Conservation (phyloP, 164 flowering plant species). For the grape (Vitis vinifera) region DNA sequence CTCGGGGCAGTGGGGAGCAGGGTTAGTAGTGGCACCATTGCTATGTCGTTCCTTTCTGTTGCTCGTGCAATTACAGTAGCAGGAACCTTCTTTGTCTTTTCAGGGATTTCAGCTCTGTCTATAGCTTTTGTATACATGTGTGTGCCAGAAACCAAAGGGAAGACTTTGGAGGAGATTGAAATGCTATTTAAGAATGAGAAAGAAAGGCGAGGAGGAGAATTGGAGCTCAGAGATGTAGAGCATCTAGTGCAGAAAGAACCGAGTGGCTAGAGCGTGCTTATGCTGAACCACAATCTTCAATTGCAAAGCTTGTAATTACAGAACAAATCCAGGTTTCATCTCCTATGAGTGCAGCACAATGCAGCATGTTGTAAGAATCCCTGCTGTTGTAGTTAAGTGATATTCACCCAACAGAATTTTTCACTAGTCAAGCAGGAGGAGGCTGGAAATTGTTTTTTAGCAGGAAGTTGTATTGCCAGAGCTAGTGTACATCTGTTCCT, state of each 20-base stretch:
- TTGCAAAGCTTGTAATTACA: background rate
- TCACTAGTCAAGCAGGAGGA: background rate
- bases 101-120: conserved; percentile 41
- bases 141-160: conserved; percentile 70
- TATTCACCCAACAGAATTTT: background rate
- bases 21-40: conserved; percentile 52
- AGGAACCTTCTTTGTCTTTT: conserved; percentile 64
- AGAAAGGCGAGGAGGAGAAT: conserved; percentile 24
- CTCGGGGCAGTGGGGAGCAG: conserved; percentile 60
- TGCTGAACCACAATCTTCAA: background rate
- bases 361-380: background rate
- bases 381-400: background rate
- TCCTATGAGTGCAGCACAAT: background rate
- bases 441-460: background rate
- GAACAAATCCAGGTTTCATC: background rate
- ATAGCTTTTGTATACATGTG: conserved; percentile 44
- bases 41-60: conserved; percentile 60
- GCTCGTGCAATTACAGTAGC: conserved; percentile 47
- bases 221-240: conserved; percentile 39
- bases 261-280: background rate
- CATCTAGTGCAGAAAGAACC: conserved; percentile 10
- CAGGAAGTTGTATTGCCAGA: background rate
- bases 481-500: background rate
- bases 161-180: conserved; percentile 60
- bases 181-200: conserved; percentile 39